Percentiles rank a stretch among this genome's conserved stretches.
Conservation (phyloP, 805 yeast species). For the Maudiozyma turicensis region DNA sequence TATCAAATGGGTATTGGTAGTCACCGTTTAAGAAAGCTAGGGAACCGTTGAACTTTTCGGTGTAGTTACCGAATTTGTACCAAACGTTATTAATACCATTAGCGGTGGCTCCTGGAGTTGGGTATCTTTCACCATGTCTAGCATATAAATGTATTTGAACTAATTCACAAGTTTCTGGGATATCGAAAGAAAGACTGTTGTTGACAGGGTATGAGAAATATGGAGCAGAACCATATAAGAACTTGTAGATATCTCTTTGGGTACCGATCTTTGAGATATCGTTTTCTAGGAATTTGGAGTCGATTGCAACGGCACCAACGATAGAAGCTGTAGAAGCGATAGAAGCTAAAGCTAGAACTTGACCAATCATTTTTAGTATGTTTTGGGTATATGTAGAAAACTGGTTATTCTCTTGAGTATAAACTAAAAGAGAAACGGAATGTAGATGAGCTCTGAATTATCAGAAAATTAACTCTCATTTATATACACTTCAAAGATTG, state of each 20-base stretch:
- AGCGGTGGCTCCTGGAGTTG: constrained; percentile 36
- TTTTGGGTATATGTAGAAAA: background rate
- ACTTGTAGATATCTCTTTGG: constrained; percentile 34
- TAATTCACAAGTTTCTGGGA: constrained; percentile 40
- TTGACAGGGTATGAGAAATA: constrained; percentile 40
- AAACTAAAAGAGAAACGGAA: too few species aligned
- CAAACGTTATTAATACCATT: constrained; percentile 28
- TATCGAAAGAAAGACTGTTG: constrained; percentile 40
- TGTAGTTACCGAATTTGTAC: constrained; percentile 13
- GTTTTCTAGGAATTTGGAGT: constrained; percentile 56
- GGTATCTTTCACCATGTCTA: constrained; percentile 76
- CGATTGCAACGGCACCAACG: constrained; percentile 51
- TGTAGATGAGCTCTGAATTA: too few species aligned
- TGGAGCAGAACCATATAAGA: constrained; percentile 50
- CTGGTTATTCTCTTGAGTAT: background rate
- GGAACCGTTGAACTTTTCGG: constrained; percentile 38
- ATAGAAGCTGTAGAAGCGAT: constrained; percentile 9
- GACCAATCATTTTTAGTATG: background rate
- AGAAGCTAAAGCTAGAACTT: background rate
- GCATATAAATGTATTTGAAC: constrained; percentile 63
- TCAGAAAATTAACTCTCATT: too few species aligned
- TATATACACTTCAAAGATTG: too few species aligned
- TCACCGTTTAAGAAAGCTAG: constrained; percentile 37
- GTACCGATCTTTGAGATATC: constrained; percentile 26
- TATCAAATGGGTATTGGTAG: constrained; percentile 36